phyloP scores from a whole-genome alignment of 306 rosid genomes.

The Macrotyloma uniflorum region DNA sequence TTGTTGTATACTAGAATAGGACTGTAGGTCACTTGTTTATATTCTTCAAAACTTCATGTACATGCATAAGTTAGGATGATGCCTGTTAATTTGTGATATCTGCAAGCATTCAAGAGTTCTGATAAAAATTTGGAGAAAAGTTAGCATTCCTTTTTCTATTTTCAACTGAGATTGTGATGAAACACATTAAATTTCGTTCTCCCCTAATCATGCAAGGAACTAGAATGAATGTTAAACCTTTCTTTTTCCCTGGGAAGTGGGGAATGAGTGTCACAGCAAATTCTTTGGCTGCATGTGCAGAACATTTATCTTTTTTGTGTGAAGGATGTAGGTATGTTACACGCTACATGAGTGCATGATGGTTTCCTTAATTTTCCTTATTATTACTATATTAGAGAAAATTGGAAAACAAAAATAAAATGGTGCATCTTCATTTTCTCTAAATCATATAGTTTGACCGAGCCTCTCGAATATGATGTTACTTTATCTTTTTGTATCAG shows the following conservation, averaged over 20 bases:
- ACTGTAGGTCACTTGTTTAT: neutral
- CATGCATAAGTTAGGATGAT: slow-evolving; percentile 16
- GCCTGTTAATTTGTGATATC: neutral
- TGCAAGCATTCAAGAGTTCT: slow-evolving; percentile 10
- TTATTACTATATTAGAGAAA: neutral
- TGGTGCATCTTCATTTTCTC: neutral
- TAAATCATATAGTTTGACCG: neutral
- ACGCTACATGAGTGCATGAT: neutral
- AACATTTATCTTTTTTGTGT: neutral
- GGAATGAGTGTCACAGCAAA: neutral
- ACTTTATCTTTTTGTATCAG: neutral
- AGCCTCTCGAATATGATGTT: neutral
- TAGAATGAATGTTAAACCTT: neutral
- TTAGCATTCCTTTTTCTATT: neutral
- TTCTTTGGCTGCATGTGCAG: neutral
- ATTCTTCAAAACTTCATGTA: slow-evolving; percentile 15
- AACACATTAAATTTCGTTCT: neutral
- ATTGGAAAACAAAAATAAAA: neutral
- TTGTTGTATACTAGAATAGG: neutral
- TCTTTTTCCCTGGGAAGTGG: neutral
- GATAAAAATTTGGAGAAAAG: neutral
- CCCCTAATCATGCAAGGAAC: neutral
- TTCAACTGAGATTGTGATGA: neutral
- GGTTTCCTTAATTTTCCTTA: too few relatives aligned
- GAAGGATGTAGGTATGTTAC: neutral